Percentiles rank a stretch among this genome's conserved stretches.
These are phyloP conservation scores for Eucalyptus tenuipes DNA, from an alignment of 345 rosid genomes.

Conservation along the genomic window DNA sequence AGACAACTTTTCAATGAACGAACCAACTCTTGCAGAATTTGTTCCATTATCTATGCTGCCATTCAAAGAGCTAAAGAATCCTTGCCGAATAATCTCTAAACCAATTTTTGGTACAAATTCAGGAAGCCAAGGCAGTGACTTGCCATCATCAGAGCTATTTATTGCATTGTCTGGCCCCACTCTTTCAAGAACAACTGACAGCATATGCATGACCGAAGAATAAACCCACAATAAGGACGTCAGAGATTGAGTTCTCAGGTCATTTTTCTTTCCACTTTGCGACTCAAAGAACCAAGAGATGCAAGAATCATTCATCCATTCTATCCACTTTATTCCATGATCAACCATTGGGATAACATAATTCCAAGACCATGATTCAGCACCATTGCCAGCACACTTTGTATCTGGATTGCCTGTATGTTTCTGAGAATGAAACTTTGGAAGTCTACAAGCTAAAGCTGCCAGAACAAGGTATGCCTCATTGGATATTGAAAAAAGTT, in stretches of 20 bases:
- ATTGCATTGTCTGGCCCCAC: slow-evolving; percentile 23
- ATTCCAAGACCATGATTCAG: slow-evolving; percentile 72
- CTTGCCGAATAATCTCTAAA: slow-evolving; percentile 48
- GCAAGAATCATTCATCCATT: slow-evolving; percentile 12
- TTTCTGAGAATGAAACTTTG: slow-evolving; percentile 37
- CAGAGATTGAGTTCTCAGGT: slow-evolving; percentile 6
- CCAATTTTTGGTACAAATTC: slow-evolving; percentile 88
- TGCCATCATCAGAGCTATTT: slow-evolving; percentile 8
- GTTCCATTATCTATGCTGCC: slow-evolving; percentile 4
- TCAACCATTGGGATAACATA: slow-evolving; percentile 68
- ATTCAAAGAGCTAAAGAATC: slow-evolving; percentile 29
- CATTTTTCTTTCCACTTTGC: slow-evolving; percentile 9
- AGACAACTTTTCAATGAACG: slow-evolving; percentile 45
- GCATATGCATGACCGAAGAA: slow-evolving; percentile 53
- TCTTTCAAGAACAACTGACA: slow-evolving; percentile 59
- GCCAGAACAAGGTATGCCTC: slow-evolving; percentile 71
- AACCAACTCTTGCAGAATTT: slow-evolving; percentile 15
- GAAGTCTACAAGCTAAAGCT: slow-evolving; percentile 69
- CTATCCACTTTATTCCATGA: slow-evolving; percentile 62
- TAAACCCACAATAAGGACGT: slow-evolving; percentile 56
- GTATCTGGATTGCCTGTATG: neutral
- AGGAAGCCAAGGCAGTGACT: slow-evolving; percentile 57
- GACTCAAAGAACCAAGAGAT: slow-evolving; percentile 24
- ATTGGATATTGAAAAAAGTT: slow-evolving; percentile 52
- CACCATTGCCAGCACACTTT: slow-evolving; percentile 2